Base-by-base conservation (phyloP, 768 basidiomycete species). In the Chlorophyllum brunneum region DNA sequence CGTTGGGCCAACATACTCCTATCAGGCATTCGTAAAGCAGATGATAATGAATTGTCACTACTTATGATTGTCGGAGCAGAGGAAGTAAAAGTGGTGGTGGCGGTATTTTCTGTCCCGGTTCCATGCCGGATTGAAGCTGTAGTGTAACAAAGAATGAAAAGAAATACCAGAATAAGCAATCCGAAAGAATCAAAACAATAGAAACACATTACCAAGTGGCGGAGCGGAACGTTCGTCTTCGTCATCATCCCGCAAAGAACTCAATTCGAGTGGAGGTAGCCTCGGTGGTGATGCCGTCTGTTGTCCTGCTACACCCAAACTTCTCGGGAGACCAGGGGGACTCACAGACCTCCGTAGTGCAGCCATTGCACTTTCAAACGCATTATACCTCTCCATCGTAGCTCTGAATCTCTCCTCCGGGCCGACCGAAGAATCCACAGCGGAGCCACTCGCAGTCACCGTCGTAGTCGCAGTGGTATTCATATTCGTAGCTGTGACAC, bases 301-400 rank as follows among this genome's bases (percentile, higher is more conserved):
- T 20, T 18, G 15, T 8, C 20, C 37, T 16, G 33, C 36, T 37
- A 48, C n/a, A 36, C 6, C 27, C 13, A 37, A 13, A 40, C 27
- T n/a, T 18, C 48, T 49, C 16, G 48, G 38, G 11, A 27, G 38
- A 5, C 24, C 27, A 40, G 27, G 38, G 18, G 49, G 49, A 42
- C 39, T 48, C 13, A 48, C 46, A 24, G 34, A 37, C 48, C 38
- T 36, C 41, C 51, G 44, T 23, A 52, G 20, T 18, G 42, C 51
- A 27, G 51, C 51, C 33, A 52, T 52, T 23, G 31, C 41, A 37
- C 33, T 44, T 23, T 52, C 51, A 37, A 52, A 52, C 23, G 33
- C 36, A 43, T 34, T 44, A 52, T 44, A 52, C 18, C 51, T 43
- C 42, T 52, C 42, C 51, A 52, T 52, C 13, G 51, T 45, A 2